A percentile compares a stretch with the other conserved stretches of the same genome.
phyloP scores from a whole-genome alignment of 805 yeast species.

The Metschnikowia lachancei region DNA sequence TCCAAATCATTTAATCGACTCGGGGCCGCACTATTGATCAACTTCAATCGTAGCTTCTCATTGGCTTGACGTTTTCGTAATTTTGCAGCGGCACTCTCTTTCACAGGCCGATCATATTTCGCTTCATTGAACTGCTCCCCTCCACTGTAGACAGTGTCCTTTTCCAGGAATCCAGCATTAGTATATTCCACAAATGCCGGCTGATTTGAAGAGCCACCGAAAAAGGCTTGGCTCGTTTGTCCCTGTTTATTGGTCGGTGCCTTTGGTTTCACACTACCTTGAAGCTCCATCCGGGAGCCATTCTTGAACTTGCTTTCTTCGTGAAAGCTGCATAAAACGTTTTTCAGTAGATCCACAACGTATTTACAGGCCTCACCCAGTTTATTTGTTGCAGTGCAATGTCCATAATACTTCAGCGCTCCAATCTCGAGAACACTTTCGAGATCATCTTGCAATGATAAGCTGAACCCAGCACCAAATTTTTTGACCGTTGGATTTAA shows the following conservation, averaged over 20 bases:
- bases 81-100: conserved; percentile 17
- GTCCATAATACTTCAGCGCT: conserved; percentile 60
- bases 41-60: conserved; percentile 16
- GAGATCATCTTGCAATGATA: conserved; percentile 49
- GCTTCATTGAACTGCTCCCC: conserved; percentile 21
- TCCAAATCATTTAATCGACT: conserved; percentile 14
- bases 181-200: conserved; percentile 22
- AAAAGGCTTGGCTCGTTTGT: conserved; percentile 17
- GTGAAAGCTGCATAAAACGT: conserved; percentile 70
- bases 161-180: conserved; percentile 17
- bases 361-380: conserved; percentile 53
- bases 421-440: conserved; percentile 73
- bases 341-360: conserved; percentile 54
- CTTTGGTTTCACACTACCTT: conserved; percentile 54
- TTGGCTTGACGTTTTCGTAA: conserved; percentile 20
- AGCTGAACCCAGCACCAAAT: conserved; percentile 43
- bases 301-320: conserved; percentile 56
- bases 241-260: conserved; percentile 50
- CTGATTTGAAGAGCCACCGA: conserved; percentile 22
- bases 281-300: conserved; percentile 67
- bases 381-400: conserved; percentile 53
- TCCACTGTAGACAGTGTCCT: conserved; percentile 16
- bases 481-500: conserved; percentile 65
- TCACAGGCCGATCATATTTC: conserved; percentile 20
- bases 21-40: conserved; percentile 14